Base-by-base conservation (phyloP, 2,329 filamentous ascomycete genomes). In the Coleophoma cylindrospora region DNA sequence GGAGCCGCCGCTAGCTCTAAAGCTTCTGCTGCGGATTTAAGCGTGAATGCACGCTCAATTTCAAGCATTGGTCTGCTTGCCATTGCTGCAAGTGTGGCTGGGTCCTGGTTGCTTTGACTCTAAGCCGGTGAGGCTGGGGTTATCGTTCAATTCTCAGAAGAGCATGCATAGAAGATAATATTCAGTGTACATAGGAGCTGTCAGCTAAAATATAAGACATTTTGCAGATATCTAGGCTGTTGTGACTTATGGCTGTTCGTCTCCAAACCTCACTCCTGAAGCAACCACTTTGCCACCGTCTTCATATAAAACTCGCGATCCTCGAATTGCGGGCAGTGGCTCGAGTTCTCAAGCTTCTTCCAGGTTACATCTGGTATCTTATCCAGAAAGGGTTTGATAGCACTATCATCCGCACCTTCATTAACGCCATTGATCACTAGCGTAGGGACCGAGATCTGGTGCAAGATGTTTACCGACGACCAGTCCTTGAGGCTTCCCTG, bases 401-500 rank as follows among this genome's bases (percentile, higher is more conserved):
- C 60, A 41, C 64, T 58, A 52, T 71, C 55, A 45, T 34, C 22
- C 4, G 53, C 55, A 13, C 48, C 48, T 49, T 74, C 71, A 50
- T 65, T 69, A 36, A 62, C 60, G 7, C 69, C 71, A 57, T 74
- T 74, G 43, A 72, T 63, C 1, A 74, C 54, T 45, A 74, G 50
- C 3, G 67, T 68, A 15, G 65, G 61, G 2, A 65, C 64, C 0
- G 60, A 59, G 47, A 74, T 70, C 21, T 65, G 59, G 48, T 66
- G 57, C 36, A 69, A 55, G 15, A 63, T 50, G 4, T 61, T 57
- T 2, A 57, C 62, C 21, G 68, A 61, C 40, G 58, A 61, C 69
- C 69, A 74, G 9, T 61, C 48, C 53, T 66, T 68, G 32, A 74
- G 55, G 17, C 53, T 64, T 0, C 72, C 71, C 1, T 61, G 63